Percentiles rank a stretch among this genome's conserved stretches.
phyloP scores from a whole-genome alignment of 176 grass and related monocot genomes.

The maize (Zea mays) region Zm-B73-REFERENCE-NAM-5.0 NC_050105.1:1773001-1773500 shows the following conservation, averaged over 20 bases:
- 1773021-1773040: neutral
- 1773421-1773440: neutral
- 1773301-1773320: slow-evolving; percentile 19
- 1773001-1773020: neutral
- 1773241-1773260: slow-evolving; percentile 28
- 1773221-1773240: neutral
- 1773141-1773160: neutral
- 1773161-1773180: slow-evolving; percentile 16
- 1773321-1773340: slow-evolving; percentile 18
- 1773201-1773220: neutral
- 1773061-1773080: slow-evolving; percentile 11
- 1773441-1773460: neutral
- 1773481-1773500: slow-evolving; percentile 42
- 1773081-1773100: neutral
- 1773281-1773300: neutral
- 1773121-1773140: slow-evolving; percentile 34
- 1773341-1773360: neutral
- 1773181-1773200: slow-evolving; percentile 11
- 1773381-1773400: neutral
- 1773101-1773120: slow-evolving; percentile 33
- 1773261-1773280: slow-evolving; percentile 20
- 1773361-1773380: slow-evolving; percentile 22
- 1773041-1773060: slow-evolving; percentile 30
- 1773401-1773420: neutral
- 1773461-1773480: neutral